Evolutionary conservation across 345 rosid species (phyloP).

Genomic region (Raphanus sativus): DNA sequence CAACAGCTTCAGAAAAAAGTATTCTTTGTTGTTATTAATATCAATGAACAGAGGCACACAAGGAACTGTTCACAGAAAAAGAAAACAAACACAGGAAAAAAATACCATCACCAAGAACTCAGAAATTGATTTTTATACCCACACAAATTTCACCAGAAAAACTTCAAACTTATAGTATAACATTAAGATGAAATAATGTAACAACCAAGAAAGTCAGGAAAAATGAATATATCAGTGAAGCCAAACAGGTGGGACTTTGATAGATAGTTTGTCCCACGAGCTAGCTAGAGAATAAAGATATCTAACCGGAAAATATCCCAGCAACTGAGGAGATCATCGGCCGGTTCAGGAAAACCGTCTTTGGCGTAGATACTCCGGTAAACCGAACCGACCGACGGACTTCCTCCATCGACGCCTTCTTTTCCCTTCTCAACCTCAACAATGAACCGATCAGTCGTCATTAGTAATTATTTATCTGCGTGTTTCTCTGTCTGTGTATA

Average conservation of each 20-base stretch:
- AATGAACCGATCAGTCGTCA: conserved; percentile 38
- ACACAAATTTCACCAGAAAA: neutral
- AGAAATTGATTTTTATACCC: neutral
- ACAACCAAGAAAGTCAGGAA: neutral
- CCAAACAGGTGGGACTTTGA: neutral
- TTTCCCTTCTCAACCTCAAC: conserved; percentile 77
- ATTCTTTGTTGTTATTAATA: neutral
- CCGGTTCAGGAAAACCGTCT: conserved; percentile 80
- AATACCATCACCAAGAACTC: neutral
- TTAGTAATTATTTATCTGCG: conserved; percentile 19
- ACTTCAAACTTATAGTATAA: neutral
- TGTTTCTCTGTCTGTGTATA: neutral
- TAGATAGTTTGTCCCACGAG: neutral
- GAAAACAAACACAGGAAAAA: neutral
- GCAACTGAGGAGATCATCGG: conserved; percentile 67
- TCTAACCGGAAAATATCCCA: conserved; percentile 97
- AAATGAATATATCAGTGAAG: neutral
- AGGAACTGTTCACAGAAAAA: neutral
- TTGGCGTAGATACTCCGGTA: conserved; percentile 82
- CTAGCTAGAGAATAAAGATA: neutral
- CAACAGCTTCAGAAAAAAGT: neutral
- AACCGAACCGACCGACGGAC: conserved; percentile 78
- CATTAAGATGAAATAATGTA: neutral
- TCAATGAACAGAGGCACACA: neutral
- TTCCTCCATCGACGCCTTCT: conserved; percentile 48